A percentile compares a stretch with the other conserved stretches of the same genome.
These are phyloP conservation scores for Entophlyctis luteolus DNA, from an alignment of 192 early-diverging fungal genomes.

Conservation along the genomic window DNA sequence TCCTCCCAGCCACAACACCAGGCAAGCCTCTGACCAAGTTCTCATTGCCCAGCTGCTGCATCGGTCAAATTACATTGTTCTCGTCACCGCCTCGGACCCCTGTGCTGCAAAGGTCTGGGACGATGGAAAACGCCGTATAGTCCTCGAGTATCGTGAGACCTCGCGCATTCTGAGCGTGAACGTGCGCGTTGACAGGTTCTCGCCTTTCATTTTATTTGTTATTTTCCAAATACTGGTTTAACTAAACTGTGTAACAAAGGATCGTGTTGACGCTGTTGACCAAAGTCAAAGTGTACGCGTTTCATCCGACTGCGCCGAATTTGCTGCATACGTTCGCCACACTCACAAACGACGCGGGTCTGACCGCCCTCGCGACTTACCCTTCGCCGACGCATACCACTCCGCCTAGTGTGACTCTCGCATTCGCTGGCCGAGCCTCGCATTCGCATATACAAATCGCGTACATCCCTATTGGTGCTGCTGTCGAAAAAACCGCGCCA, in stretches of 20 bases:
- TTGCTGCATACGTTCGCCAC: conserved; percentile 81
- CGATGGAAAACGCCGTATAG: conserved; percentile 63
- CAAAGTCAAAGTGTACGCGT: conserved; percentile 78
- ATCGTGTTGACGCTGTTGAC: conserved; percentile 72
- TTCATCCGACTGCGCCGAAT: conserved; percentile 59
- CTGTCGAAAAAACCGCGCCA: conserved; percentile 31
- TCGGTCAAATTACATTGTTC: conserved; percentile 78
- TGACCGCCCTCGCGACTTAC: conserved; percentile 69
- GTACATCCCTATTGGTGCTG: conserved; percentile 61
- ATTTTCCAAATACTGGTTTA: background rate
- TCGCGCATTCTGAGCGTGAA: conserved; percentile 77
- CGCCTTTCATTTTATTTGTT: no score
- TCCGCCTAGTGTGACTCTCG: conserved; percentile 39
- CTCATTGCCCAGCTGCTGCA: conserved; percentile 79
- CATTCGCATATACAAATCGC: conserved; percentile 91
- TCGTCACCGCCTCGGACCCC: conserved; percentile 81
- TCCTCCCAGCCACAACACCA: conserved; percentile 25
- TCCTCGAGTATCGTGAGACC: conserved; percentile 74
- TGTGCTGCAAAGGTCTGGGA: conserved; percentile 86
- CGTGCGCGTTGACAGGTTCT: conserved; percentile 68
- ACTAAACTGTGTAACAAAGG: conserved; percentile 29
- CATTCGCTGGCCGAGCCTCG: conserved; percentile 76
- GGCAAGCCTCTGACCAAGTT: conserved; percentile 57
- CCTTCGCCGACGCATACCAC: conserved; percentile 34
- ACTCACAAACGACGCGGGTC: conserved; percentile 75